Base-by-base conservation (phyloP, 768 basidiomycete species). In the Leucogyrophana mollusca region DNA sequence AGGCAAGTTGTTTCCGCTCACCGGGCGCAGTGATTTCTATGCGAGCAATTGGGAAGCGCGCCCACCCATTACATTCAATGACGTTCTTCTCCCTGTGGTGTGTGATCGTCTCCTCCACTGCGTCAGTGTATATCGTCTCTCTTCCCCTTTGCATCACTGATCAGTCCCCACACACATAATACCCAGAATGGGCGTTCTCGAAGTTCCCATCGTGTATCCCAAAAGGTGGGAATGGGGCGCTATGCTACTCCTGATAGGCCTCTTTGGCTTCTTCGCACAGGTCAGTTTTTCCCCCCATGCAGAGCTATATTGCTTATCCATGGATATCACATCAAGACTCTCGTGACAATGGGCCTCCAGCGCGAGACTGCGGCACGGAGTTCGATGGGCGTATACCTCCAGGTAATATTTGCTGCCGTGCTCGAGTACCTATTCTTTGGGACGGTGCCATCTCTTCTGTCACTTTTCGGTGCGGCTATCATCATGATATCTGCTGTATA, bases 41-140 rank as follows among this genome's bases (percentile, higher is more conserved):
- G 21, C 79, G 89, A 9, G 78, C 78, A 1, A 87, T 93, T 30
- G 90, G 91, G 0, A 82, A 77, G 47, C 74, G 84, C 4, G 90
- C 90, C 1, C 84, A 87, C 53, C 72, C 90, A 1, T 62, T 91
- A 46, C 91, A 94, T 59, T 71, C 78, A 2, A 73, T 92, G 55
- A 65, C 74, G 0, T 89, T 79, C 44, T 91, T 85, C 61, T 80
- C 85, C 1, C 60, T 73, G 7, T 71, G 78, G 52, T 83, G 78
- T 42, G 73, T 83, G 9, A 33, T 60, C 9, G 44, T 56, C 2
- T 46, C 51, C 18, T 43, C 34, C 7, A 13, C 44, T 16, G 45
- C 33, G 58, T 60, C 34, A 9, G 53, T 37, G 35, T 37, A 6
- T 37, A 13, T 30, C 27, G 27, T 32, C 21, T 2, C 21, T 17